Base-by-base conservation (phyloP, 768 basidiomycete genomes). In the Boletellus ananiceps region DNA sequence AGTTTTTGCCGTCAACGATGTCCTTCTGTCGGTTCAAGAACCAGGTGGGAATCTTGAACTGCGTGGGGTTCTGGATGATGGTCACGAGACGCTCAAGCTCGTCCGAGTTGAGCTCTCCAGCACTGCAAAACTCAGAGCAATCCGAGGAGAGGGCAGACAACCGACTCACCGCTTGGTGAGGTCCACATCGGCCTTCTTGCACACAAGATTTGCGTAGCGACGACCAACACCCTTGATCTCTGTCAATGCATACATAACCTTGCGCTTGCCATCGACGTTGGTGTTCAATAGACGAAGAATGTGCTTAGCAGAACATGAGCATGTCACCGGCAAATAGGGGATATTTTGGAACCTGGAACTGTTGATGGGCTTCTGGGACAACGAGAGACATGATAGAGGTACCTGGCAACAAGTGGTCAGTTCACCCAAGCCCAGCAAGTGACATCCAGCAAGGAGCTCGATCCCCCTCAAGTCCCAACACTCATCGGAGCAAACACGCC, bases 201-300 rank as follows among this genome's bases (percentile, higher is more conserved):
- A 98, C 61, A 98, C 95, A 64, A 98, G 74, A 76, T 98, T 98
- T 67, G 96, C 86, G 76, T 98, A 99, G 46, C 96, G 88, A 57
- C 96, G 87, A 64, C 96, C 96, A 53, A 99, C 96, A 83, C 96
- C 96, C 81, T 98, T 98, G 81, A 99, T 99, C 79, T 99, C 96
- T 41, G 96, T 98, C 78, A 98, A 71, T 64, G 96, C 95, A 71
- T 93, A 98, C 89, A 93, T 97, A 72, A 99, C 88, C 79, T 99
- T 99, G 63, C 96, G 86, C 71, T 95, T 94, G 61, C 96, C 96
- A 73, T 98, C 95, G 59, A 99, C 96, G 78, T 98, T 98, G 70
- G 96, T 98, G 81, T 98, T 98, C 62, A 96, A 79, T 39, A 99
- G 84, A 88, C 96, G 96, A 53, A 99, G 76, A 72, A 99, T 99